Evolutionary conservation across 805 yeast species (phyloP).

Genomic region (Candida lessepsii): DNA sequence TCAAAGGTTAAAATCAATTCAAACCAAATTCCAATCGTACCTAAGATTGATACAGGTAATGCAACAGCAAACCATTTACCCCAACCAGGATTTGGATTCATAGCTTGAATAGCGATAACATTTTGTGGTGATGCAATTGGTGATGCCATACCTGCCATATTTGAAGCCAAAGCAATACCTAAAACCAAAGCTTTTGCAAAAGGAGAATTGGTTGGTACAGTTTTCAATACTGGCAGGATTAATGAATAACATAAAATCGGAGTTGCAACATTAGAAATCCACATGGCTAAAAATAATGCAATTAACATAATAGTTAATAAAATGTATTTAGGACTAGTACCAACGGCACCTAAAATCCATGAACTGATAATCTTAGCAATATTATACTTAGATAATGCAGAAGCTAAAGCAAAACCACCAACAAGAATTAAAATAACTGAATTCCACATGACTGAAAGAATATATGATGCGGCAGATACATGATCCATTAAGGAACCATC

Average conservation of each 20-base stretch:
- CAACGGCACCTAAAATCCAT: slow-evolving; percentile 75
- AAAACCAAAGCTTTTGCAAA: slow-evolving; percentile 82
- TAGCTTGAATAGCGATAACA: slow-evolving; percentile 82
- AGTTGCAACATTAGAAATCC: slow-evolving; percentile 97
- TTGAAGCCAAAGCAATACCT: slow-evolving; percentile 91
- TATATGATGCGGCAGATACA: slow-evolving; percentile 70
- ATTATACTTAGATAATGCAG: slow-evolving; percentile 87
- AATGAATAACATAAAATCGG: slow-evolving; percentile 92
- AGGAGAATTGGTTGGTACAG: slow-evolving; percentile 72
- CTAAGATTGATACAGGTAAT: slow-evolving; percentile 69
- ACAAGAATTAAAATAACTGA: slow-evolving; percentile 85
- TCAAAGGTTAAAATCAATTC: slow-evolving; percentile 66
- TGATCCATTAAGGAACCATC: slow-evolving; percentile 51
- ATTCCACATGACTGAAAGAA: slow-evolving; percentile 90
- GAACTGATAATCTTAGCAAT: slow-evolving; percentile 86
- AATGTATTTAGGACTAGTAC: slow-evolving; percentile 78
- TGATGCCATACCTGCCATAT: slow-evolving; percentile 95
- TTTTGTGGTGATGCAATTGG: slow-evolving; percentile 98
- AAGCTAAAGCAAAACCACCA: slow-evolving; percentile 95
- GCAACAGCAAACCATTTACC: slow-evolving; percentile 90
- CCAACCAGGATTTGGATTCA: slow-evolving; percentile 87
- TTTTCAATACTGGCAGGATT: slow-evolving; percentile 84
- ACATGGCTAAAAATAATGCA: slow-evolving; percentile 84
- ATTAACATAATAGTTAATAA: slow-evolving; percentile 81
- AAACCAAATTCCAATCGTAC: slow-evolving; percentile 69